Evolutionary conservation across 306 rosid genomes (phyloP).

Genomic region (Luffa acutangula): DNA sequence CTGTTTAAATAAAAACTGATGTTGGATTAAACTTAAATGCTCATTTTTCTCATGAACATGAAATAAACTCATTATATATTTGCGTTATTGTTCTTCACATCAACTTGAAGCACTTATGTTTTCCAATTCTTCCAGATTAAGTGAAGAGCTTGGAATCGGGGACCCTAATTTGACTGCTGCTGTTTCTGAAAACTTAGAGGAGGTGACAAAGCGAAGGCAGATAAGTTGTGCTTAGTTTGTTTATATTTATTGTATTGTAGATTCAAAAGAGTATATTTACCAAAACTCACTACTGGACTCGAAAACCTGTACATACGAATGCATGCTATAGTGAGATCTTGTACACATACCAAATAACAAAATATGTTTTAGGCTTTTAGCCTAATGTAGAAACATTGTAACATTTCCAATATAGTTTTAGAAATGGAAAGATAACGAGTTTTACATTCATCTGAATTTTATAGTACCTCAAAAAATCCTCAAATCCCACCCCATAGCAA

Average conservation of each 20-base stretch:
- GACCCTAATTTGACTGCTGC: conserved; percentile 84
- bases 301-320: not conserved
- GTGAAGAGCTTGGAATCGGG: conserved; percentile 73
- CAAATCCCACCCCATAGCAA: not conserved
- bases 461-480: not conserved
- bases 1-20: not conserved
- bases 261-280: not conserved
- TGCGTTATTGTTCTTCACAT: not conserved
- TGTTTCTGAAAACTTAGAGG: conserved; percentile 86
- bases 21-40: not conserved
- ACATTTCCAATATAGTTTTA: not conserved
- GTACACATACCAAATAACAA: not conserved
- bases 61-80: not conserved
- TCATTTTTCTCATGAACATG: not conserved
- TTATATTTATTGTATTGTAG: not conserved
- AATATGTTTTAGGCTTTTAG: not conserved
- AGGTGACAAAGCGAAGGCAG: conserved; percentile 65
- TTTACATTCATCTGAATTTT: not conserved
- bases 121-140: conserved; percentile 43
- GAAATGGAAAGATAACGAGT: not conserved
- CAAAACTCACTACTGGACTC: not conserved
- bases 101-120: not conserved
- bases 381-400: conserved; percentile 4
- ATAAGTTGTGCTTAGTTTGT: conserved; percentile 54
- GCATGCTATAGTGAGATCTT: conserved; percentile 5